phyloP scores from a whole-genome alignment of 108 stramenopile genomes.

The Nitzschia inconspicua region DNA sequence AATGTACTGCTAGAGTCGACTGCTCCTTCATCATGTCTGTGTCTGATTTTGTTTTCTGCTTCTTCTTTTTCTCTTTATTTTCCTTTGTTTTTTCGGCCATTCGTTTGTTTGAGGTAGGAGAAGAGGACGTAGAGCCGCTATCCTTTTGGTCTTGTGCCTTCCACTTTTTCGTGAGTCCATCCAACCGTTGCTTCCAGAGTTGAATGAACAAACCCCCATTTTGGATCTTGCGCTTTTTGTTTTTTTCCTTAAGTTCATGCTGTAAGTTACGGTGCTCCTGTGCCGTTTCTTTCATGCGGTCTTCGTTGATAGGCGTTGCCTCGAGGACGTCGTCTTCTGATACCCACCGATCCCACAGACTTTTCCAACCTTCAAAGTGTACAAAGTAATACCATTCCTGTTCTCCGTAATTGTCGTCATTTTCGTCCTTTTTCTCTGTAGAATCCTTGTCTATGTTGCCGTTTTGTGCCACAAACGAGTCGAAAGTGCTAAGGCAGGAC shows the following conservation, averaged over 20 bases:
- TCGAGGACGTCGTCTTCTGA: slow-evolving; percentile 40
- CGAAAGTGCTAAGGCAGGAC: slow-evolving; percentile 8
- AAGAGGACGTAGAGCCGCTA: not conserved
- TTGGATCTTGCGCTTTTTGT: not conserved
- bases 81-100: not conserved
- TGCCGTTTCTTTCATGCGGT: slow-evolving; percentile 32
- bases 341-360: slow-evolving; percentile 84
- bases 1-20: not conserved
- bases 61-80: slow-evolving; percentile 30
- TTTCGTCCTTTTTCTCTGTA: too few species aligned
- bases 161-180: slow-evolving; percentile 23
- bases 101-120: not conserved
- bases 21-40: not conserved
- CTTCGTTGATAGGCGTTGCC: slow-evolving; percentile 22
- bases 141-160: not conserved
- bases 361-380: slow-evolving; percentile 73
- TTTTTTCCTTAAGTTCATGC: slow-evolving; percentile 1
- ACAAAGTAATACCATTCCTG: slow-evolving; percentile 67
- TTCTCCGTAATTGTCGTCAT: not conserved
- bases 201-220: slow-evolving; percentile 29
- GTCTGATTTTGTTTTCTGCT: slow-evolving; percentile 7
- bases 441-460: not conserved
- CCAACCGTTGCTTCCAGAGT: slow-evolving; percentile 27
- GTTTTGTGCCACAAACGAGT: not conserved
- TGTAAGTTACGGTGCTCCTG: slow-evolving; percentile 39